Evolutionary conservation across 225 moss, liverwort and hornwort genomes (phyloP).

Genomic region (Physcomitrellopsis africana): DNA sequence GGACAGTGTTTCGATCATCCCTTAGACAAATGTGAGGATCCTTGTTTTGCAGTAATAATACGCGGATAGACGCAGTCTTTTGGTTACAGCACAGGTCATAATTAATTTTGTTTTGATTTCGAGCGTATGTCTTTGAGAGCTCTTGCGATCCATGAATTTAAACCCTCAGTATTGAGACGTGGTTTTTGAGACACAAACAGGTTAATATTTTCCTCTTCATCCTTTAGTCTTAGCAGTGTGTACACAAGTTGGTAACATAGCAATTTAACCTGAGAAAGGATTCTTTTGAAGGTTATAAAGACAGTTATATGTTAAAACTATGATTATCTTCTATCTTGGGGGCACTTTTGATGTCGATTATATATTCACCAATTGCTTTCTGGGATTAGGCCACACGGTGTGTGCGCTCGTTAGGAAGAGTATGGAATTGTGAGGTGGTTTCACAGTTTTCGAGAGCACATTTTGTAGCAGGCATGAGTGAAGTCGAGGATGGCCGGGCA

Average conservation of each 20-base stretch:
- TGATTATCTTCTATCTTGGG: conserved; percentile 11
- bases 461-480: not conserved
- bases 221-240: no score
- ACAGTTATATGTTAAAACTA: not conserved
- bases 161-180: not conserved
- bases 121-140: not conserved
- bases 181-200: not conserved
- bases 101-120: not conserved
- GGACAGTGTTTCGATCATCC: not conserved
- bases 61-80: not conserved
- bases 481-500: not conserved
- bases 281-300: not conserved
- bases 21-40: not conserved
- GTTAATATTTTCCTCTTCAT: not conserved
- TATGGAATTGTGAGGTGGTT: not conserved
- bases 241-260: no score
- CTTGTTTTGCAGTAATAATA: not conserved
- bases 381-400: not conserved
- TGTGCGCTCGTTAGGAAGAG: not conserved
- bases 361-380: not conserved
- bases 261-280: not conserved
- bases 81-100: not conserved
- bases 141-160: conserved; percentile 11
- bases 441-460: not conserved
- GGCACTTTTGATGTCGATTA: conserved; percentile 6